A percentile compares a stretch with the other conserved stretches of the same genome.
phyloP scores from a whole-genome alignment of 2,329 filamentous ascomycete genomes.

The Aspergillus bombycis region DNA sequence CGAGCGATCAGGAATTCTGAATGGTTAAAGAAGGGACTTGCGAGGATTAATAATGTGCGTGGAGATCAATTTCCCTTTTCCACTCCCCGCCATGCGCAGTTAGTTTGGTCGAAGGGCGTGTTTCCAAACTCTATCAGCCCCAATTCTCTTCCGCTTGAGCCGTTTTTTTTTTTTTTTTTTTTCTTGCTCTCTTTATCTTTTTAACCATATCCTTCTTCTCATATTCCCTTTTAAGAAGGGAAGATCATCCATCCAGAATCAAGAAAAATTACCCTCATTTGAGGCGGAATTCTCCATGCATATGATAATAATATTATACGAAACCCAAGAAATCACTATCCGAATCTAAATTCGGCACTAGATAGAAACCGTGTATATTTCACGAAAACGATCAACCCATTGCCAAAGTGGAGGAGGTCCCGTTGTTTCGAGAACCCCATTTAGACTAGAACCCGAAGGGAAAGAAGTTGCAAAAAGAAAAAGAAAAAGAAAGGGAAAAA shows the following conservation, averaged over 20 bases:
- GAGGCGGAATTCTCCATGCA: neutral
- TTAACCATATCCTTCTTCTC: neutral
- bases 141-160: neutral
- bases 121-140: slow-evolving; percentile 14
- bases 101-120: slow-evolving; percentile 12
- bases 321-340: neutral
- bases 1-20: neutral
- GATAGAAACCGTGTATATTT: neutral
- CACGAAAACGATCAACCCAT: neutral
- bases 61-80: slow-evolving; percentile 23
- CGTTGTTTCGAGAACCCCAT: neutral
- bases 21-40: neutral
- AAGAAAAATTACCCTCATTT: neutral
- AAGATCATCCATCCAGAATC: neutral
- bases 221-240: neutral
- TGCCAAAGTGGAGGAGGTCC: neutral
- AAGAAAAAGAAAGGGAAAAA: neutral
- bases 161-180: neutral
- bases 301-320: neutral
- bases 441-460: neutral
- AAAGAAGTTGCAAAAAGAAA: neutral
- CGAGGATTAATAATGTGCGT: slow-evolving; percentile 3
- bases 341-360: neutral
- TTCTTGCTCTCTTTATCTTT: neutral
- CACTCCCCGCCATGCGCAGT: slow-evolving; percentile 27